Percentiles rank a stretch among this genome's conserved stretches.
Evolutionary conservation across 768 basidiomycete genomes (phyloP).

Genomic region (Termitomyces sp.): DNA sequence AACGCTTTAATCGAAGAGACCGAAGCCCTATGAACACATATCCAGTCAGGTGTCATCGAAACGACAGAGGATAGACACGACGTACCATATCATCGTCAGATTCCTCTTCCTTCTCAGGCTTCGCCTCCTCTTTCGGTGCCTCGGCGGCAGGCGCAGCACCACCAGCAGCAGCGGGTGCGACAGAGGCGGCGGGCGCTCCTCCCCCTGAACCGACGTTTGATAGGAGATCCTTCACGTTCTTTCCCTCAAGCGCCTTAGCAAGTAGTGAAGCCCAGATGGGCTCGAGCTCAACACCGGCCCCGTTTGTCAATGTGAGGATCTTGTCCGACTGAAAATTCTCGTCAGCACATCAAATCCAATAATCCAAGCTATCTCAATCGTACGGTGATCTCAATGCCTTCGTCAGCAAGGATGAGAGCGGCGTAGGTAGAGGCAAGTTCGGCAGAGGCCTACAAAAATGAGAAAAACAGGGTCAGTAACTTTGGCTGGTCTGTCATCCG

Average conservation of each 20-base stretch:
- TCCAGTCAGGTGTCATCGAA: background rate
- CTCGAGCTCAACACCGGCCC: conserved; percentile 85
- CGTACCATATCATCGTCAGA: conserved; percentile 89
- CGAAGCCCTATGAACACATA: conserved; percentile 70
- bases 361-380: conserved; percentile 31
- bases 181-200: conserved; percentile 73
- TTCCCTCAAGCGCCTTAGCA: conserved; percentile 96
- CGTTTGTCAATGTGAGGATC: conserved; percentile 79
- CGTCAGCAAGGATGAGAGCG: conserved; percentile 97
- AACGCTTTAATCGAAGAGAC: conserved; percentile 83
- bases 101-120: conserved; percentile 87
- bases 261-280: conserved; percentile 98
- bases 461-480: conserved; percentile 7
- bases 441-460: conserved; percentile 37
- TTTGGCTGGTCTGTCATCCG: conserved; percentile 15
- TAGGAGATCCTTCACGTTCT: conserved; percentile 94
- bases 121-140: conserved; percentile 75
- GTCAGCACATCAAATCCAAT: background rate
- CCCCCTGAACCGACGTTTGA: conserved; percentile 94
- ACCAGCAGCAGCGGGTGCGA: conserved; percentile 43
- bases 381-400: conserved; percentile 95
- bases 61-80: conserved; percentile 8
- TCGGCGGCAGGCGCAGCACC: conserved; percentile 64
- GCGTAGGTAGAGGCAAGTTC: conserved; percentile 97
- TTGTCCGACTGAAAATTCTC: conserved; percentile 75